Evolutionary conservation across 2,329 filamentous ascomycete species (phyloP), one percentile per base, ranked within the genome.

Genomic region (Penicillium rolfsii): DNA sequence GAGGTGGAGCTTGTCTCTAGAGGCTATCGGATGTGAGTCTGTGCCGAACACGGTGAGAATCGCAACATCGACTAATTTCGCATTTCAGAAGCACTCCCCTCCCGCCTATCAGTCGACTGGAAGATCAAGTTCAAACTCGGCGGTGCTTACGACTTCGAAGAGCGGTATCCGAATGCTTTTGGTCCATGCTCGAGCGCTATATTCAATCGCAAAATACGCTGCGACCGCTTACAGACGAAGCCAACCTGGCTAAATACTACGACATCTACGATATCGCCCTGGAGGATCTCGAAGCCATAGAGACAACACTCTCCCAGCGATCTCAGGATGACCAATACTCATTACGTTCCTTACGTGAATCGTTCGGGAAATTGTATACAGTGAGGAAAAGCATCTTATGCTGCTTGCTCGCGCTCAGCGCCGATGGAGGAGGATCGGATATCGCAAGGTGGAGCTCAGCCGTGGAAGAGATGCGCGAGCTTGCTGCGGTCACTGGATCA

Each of bases 1-100:
- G 93, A 97, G 77, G 93, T 97, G n/a, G 93, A 97, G 79, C 83
- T 97, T 35, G 93, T 97, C 28, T 96, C 93, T 33, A 87, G 93
- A 68, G 93, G 93, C 24, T 97, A 96, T 76, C 85, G 91, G 78
- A 83, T 97, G 87, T 92, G 77, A 76, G 88, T 80, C 52, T 49
- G 9, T 36, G 40, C 48, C 24, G 38, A 43, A 30, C 26, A 60
- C 62, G 52, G 71, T 54, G 71, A 24, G 49, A 8, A 12, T 48
- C 52, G 8, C 30, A 26, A 3, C 53, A 58, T 59, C 52, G 60
- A 57, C 65, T 71, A 64, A 68, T 63, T 67, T 70, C 57, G 41
- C 36, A 48, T 61, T 30, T 57, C 70, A 96, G 91, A 79, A 96
- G 91, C 81, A 89, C 88, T 16, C 94, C 93, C 26, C 79, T 98